Evolutionary conservation across 805 yeast genomes (phyloP).

Genomic region (Yarrowia sp.): DNA sequence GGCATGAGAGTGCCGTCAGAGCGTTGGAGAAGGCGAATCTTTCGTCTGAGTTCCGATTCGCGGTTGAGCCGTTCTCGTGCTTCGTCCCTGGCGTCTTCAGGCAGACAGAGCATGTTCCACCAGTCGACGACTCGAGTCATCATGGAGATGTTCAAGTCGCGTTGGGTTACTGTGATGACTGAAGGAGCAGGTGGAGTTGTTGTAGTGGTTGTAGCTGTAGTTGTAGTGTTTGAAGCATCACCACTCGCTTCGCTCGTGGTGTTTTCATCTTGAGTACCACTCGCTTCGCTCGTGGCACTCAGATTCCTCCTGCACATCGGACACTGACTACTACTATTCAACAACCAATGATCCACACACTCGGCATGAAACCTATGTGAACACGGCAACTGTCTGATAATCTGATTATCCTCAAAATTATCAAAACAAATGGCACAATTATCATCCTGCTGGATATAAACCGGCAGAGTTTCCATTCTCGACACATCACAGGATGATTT

Average conservation of each 20-base stretch:
- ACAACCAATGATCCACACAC: slow-evolving; percentile 19
- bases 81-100: slow-evolving; percentile 8
- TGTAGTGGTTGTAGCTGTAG: not conserved
- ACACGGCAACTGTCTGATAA: slow-evolving; percentile 13
- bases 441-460: slow-evolving; percentile 14
- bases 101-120: slow-evolving; percentile 26
- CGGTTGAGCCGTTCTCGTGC: slow-evolving; percentile 17
- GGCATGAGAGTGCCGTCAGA: slow-evolving; percentile 6
- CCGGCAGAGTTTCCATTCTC: slow-evolving; percentile 1
- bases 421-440: slow-evolving; percentile 25
- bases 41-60: slow-evolving; percentile 20
- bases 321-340: slow-evolving; percentile 4
- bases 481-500: slow-evolving; percentile 1
- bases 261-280: not conserved
- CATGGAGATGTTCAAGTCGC: slow-evolving; percentile 13
- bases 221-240: not conserved
- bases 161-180: slow-evolving; percentile 9
- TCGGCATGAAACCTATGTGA: slow-evolving; percentile 9
- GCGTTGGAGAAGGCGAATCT: not conserved
- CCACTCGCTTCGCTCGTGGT: not conserved
- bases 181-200: not conserved
- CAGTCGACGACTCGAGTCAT: slow-evolving; percentile 14
- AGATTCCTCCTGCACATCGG: slow-evolving; percentile 21
- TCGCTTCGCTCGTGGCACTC: not conserved
- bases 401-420: slow-evolving; percentile 4